phyloP scores from a whole-genome alignment of 805 yeast genomes.

The Scheffersomyces spartinae region DNA sequence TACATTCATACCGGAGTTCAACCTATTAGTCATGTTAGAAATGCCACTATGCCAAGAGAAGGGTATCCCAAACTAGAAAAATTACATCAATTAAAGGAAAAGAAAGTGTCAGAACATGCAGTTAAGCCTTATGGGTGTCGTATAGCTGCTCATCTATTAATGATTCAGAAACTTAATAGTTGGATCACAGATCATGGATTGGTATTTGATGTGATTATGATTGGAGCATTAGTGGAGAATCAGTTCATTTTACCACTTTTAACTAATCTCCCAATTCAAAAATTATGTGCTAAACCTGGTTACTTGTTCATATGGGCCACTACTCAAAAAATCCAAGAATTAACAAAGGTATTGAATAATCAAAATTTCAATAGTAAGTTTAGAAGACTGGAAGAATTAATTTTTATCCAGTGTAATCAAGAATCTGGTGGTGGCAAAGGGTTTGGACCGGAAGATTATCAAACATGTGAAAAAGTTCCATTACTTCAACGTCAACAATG shows the following conservation, averaged over 20 bases:
- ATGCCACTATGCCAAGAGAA: slow-evolving; percentile 52
- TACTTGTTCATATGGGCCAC: slow-evolving; percentile 84
- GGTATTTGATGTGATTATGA: slow-evolving; percentile 83
- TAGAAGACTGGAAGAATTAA: slow-evolving; percentile 82
- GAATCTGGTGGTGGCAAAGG: slow-evolving; percentile 18
- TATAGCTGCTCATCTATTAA: slow-evolving; percentile 36
- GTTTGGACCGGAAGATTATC: too few relatives aligned
- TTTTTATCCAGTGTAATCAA: slow-evolving; percentile 62
- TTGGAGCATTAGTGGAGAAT: slow-evolving; percentile 73
- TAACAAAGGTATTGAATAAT: slow-evolving; percentile 40
- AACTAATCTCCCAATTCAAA: slow-evolving; percentile 56
- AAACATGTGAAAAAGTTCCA: slow-evolving; percentile 11
- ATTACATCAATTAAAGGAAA: slow-evolving; percentile 52
- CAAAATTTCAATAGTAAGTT: slow-evolving; percentile 50
- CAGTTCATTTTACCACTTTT: slow-evolving; percentile 56
- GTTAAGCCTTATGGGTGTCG: slow-evolving; percentile 58
- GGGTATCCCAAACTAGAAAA: slow-evolving; percentile 81
- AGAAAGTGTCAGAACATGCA: slow-evolving; percentile 42
- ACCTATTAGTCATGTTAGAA: slow-evolving; percentile 58
- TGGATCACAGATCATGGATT: slow-evolving; percentile 53
- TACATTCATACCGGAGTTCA: slow-evolving; percentile 50
- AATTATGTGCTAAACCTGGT: slow-evolving; percentile 75
- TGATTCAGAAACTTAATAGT: slow-evolving; percentile 42
- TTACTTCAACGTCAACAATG: slow-evolving; percentile 68
- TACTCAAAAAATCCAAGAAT: slow-evolving; percentile 54